These are phyloP conservation scores for Casuarina equisetifolia DNA, from an alignment of 306 rosid genomes.

Conservation along the genomic window DNA sequence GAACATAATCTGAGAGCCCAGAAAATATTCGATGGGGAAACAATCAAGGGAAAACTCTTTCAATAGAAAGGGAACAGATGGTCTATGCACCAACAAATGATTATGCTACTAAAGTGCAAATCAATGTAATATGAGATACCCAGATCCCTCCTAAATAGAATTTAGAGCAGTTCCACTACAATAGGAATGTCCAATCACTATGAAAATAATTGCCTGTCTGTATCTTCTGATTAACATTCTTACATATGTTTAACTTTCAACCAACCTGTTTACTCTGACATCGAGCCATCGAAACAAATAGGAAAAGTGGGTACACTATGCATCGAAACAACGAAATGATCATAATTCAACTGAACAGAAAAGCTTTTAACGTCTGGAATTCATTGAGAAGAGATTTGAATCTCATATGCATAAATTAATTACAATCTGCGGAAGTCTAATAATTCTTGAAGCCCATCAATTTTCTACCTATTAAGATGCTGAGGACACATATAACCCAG, in stretches of 20 bases:
- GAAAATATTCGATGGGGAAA: slow-evolving; percentile 25
- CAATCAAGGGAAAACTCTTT: slow-evolving; percentile 50
- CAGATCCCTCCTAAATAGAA: not conserved
- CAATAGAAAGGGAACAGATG: slow-evolving; percentile 15
- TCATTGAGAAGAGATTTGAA: not conserved
- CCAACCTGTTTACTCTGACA: too few species aligned
- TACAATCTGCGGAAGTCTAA: not conserved
- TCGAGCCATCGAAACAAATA: not conserved
- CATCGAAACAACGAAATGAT: too few species aligned
- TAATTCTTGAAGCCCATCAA: not conserved
- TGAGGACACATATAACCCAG: not conserved
- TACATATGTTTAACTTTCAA: too few species aligned
- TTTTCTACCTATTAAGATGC: not conserved
- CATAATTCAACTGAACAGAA: not conserved
- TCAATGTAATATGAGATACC: not conserved
- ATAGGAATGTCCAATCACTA: not conserved
- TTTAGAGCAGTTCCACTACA: not conserved
- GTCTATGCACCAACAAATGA: slow-evolving; percentile 4
- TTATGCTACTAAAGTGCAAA: not conserved
- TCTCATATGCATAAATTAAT: not conserved
- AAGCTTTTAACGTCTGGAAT: not conserved
- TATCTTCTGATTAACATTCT: too few species aligned
- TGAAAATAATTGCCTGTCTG: not conserved
- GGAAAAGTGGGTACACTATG: not conserved
- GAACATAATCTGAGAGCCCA: slow-evolving; percentile 51